These are phyloP conservation scores for Mycena alexandri DNA, from an alignment of 768 basidiomycete species.

Conservation along the genomic window DNA sequence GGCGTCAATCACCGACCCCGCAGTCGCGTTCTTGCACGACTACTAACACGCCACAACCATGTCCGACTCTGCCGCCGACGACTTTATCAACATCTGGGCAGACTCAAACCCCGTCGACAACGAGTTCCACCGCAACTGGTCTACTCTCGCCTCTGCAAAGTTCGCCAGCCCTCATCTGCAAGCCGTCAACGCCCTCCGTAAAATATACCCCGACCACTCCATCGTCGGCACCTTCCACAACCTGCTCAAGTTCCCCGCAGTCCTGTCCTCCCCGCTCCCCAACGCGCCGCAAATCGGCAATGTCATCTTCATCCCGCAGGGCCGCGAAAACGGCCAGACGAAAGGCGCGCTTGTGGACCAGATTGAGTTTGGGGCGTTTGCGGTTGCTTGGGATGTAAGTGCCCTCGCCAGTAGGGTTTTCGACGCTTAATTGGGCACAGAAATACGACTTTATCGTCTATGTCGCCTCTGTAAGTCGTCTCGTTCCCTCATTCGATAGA, in stretches of 20 bases:
- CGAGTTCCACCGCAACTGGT: slow-evolving; percentile 65
- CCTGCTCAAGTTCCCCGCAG: slow-evolving; percentile 65
- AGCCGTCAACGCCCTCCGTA: slow-evolving; percentile 63
- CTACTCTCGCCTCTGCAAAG: slow-evolving; percentile 61
- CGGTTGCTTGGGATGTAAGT: slow-evolving; percentile 70
- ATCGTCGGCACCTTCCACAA: slow-evolving; percentile 67
- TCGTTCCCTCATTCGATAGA: not conserved
- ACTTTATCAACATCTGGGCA: slow-evolving; percentile 62
- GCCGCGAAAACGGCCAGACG: slow-evolving; percentile 53
- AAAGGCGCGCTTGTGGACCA: slow-evolving; percentile 68
- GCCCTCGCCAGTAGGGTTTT: too few relatives aligned
- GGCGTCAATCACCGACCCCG: too few relatives aligned
- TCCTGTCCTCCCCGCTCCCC: slow-evolving; percentile 57
- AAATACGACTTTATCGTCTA: slow-evolving; percentile 69
- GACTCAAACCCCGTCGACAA: slow-evolving; percentile 40
- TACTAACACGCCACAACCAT: not conserved
- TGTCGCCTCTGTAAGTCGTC: slow-evolving; percentile 57
- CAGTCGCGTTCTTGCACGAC: too few relatives aligned
- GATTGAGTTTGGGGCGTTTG: slow-evolving; percentile 68
- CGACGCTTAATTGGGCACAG: slow-evolving; percentile 54
- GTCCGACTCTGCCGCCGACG: slow-evolving; percentile 45
- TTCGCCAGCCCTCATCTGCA: slow-evolving; percentile 57
- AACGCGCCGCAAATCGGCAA: slow-evolving; percentile 65
- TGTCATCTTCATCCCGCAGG: slow-evolving; percentile 61
- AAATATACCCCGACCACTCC: slow-evolving; percentile 72